These are phyloP conservation scores for Trichoderma orchidacearum DNA, from an alignment of 495 filamentous ascomycete genomes.

Conservation along the genomic window DNA sequence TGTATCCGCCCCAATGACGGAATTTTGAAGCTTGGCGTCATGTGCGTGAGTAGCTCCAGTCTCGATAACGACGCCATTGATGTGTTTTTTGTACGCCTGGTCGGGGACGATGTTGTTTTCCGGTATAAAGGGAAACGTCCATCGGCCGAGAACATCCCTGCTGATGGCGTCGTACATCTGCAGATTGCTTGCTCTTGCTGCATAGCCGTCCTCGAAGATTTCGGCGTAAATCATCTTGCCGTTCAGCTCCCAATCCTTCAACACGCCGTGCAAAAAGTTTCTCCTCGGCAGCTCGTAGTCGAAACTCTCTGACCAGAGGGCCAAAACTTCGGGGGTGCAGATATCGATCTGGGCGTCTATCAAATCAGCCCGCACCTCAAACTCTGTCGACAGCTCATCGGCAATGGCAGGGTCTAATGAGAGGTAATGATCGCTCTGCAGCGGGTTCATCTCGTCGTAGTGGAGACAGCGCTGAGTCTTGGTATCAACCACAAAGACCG, in stretches of 20 bases:
- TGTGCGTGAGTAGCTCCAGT: slow-evolving; percentile 50
- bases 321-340: slow-evolving; percentile 88
- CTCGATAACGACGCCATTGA: slow-evolving; percentile 56
- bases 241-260: slow-evolving; percentile 95
- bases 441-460: slow-evolving; percentile 64
- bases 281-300: slow-evolving; percentile 83
- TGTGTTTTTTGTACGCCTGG: slow-evolving; percentile 62
- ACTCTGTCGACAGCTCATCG: slow-evolving; percentile 51
- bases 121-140: slow-evolving; percentile 88
- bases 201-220: slow-evolving; percentile 66
- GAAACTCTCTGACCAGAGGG: slow-evolving; percentile 94
- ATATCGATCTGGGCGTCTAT: slow-evolving; percentile 96
- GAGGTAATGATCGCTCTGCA: slow-evolving; percentile 37
- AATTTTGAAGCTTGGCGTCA: slow-evolving; percentile 32
- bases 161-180: slow-evolving; percentile 86
- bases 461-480: slow-evolving; percentile 72
- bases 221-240: slow-evolving; percentile 92
- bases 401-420: slow-evolving; percentile 48
- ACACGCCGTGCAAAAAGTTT: slow-evolving; percentile 78
- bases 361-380: slow-evolving; percentile 74
- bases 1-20: slow-evolving; percentile 63
- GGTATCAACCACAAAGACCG: slow-evolving; percentile 78
- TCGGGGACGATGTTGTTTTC: slow-evolving; percentile 71
- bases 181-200: slow-evolving; percentile 70
- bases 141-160: slow-evolving; percentile 72